Conservation (phyloP, 2,329 filamentous ascomycete genomes). For the Penicillium sp. region DNA sequence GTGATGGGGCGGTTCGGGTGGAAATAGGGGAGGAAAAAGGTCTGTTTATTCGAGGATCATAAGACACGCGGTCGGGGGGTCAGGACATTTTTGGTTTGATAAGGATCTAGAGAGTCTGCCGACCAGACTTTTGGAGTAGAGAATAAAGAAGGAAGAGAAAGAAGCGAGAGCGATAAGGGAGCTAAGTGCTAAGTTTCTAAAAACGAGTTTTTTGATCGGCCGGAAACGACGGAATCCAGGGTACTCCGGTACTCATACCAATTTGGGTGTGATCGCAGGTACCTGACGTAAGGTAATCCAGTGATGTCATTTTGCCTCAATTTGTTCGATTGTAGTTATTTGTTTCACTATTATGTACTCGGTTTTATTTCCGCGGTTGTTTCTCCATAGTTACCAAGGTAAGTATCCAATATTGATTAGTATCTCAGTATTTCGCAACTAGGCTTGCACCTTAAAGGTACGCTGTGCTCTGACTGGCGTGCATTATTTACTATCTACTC, state of each 20-base stretch:
- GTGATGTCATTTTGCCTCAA: conserved; percentile 23
- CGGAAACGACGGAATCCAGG: conserved; percentile 21
- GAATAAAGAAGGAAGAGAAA: not conserved
- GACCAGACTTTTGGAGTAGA: not conserved
- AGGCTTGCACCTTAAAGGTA: not conserved
- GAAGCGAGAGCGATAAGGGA: not conserved
- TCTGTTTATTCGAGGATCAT: not conserved
- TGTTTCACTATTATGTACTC: not conserved
- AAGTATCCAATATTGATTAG: not conserved
- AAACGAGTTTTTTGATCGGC: conserved; percentile 10
- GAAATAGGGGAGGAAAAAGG: conserved; percentile 1
- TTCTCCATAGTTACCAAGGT: not conserved
- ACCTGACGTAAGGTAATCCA: conserved; percentile 23
- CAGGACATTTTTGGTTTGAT: conserved; percentile 1
- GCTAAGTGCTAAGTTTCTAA: not conserved
- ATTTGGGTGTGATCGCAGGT: conserved; percentile 9
- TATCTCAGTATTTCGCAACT: not conserved
- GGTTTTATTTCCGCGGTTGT: not conserved
- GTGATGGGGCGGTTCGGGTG: conserved; percentile 13
- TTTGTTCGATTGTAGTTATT: not conserved
- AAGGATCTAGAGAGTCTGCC: not conserved
- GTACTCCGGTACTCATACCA: conserved; percentile 19
- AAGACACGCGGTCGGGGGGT: not conserved
- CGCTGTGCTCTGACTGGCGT: conserved; percentile 2
- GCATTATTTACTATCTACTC: not conserved